Evolutionary conservation across 257 asterid genomes (phyloP).

Genomic region (Lycium barbarum): DNA sequence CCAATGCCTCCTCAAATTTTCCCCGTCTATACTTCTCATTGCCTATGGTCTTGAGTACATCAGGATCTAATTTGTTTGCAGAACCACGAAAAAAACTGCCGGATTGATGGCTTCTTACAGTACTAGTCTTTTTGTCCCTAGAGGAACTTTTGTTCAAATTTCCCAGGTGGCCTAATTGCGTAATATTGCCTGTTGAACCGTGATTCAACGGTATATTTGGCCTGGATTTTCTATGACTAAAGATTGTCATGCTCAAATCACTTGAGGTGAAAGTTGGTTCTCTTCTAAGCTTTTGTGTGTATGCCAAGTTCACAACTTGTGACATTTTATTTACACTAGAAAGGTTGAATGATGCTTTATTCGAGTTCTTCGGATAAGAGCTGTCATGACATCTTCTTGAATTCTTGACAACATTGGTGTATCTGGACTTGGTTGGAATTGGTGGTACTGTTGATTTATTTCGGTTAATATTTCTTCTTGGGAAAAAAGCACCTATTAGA

Average conservation of each 20-base stretch:
- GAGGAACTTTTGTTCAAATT: slow-evolving; percentile 39
- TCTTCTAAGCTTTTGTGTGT: slow-evolving; percentile 42
- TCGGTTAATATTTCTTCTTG: slow-evolving; percentile 31
- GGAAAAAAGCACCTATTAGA: slow-evolving; percentile 48
- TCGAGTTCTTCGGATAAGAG: neutral
- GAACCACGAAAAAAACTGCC: slow-evolving; percentile 57
- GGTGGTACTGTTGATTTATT: slow-evolving; percentile 37
- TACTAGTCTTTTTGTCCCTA: slow-evolving; percentile 35
- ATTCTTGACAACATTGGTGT: slow-evolving; percentile 8
- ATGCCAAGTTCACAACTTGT: slow-evolving; percentile 43
- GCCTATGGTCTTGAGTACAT: slow-evolving; percentile 66
- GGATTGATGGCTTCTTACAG: slow-evolving; percentile 44
- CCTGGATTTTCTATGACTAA: slow-evolving; percentile 37
- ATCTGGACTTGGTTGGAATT: slow-evolving; percentile 26
- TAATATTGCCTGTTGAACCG: slow-evolving; percentile 51
- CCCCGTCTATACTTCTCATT: slow-evolving; percentile 78
- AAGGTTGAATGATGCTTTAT: slow-evolving; percentile 40
- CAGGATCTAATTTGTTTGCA: slow-evolving; percentile 72
- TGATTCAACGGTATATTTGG: slow-evolving; percentile 17
- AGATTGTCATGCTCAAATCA: slow-evolving; percentile 48
- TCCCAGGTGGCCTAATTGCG: slow-evolving; percentile 50
- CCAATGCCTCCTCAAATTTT: slow-evolving; percentile 68
- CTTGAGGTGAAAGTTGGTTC: slow-evolving; percentile 47
- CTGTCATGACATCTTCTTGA: neutral
- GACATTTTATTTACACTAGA: slow-evolving; percentile 38